A percentile compares a stretch with the other conserved stretches of the same genome.
Conservation (phyloP, 495 filamentous ascomycete species). For the Aspergillus incahuasiensis region DNA sequence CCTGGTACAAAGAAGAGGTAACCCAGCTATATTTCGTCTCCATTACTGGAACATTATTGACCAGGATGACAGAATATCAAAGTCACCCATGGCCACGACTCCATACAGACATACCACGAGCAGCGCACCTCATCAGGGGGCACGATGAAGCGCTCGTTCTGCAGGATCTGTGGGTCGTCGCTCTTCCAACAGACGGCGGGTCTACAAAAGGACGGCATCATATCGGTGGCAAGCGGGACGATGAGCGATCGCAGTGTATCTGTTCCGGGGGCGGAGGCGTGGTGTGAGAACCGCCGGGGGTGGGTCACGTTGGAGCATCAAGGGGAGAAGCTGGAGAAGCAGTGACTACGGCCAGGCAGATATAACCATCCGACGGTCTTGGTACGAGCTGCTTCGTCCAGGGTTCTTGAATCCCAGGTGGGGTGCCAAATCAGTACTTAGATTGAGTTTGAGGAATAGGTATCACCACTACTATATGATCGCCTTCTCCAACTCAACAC, state of each 20-base stretch:
- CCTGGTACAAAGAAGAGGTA: conserved; percentile 7
- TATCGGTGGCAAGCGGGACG: conserved; percentile 9
- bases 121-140: not conserved
- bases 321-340: conserved; percentile 1
- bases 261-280: conserved; percentile 1
- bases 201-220: not conserved
- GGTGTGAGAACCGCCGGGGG: not conserved
- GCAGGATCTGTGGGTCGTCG: conserved; percentile 12
- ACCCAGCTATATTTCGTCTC: not conserved
- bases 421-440: too few species aligned
- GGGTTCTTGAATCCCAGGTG: too few species aligned
- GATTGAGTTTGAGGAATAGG: too few species aligned
- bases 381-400: too few species aligned
- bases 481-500: too few species aligned
- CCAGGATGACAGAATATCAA: not conserved
- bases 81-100: not conserved
- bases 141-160: conserved; percentile 13
- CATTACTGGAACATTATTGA: not conserved
- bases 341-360: too few species aligned
- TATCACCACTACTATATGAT: too few species aligned
- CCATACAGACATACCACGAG: conserved; percentile 8
- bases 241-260: conserved; percentile 2
- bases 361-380: too few species aligned
- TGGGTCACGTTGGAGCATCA: conserved; percentile 5
- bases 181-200: conserved; percentile 1